phyloP scores from a whole-genome alignment of 2,329 filamentous ascomycete species.

The Calonectria naviculata region DNA sequence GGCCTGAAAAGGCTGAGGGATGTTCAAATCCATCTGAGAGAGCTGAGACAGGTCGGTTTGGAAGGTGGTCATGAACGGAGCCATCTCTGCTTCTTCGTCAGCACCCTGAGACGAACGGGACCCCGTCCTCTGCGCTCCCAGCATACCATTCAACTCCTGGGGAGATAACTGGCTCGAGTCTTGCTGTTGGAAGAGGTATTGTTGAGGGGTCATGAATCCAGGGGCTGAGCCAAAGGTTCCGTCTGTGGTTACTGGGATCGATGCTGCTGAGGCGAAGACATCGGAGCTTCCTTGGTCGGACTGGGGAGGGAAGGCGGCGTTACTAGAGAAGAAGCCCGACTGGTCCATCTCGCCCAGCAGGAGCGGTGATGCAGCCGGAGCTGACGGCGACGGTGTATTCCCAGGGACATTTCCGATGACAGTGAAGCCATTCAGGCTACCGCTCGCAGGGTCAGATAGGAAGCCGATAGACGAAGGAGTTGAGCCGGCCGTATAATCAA shows the following conservation, averaged over 20 bases:
- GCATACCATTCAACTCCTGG: slow-evolving; percentile 40
- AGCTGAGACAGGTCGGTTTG: slow-evolving; percentile 46
- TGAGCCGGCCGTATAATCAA: slow-evolving; percentile 50
- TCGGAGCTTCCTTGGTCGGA: slow-evolving; percentile 35
- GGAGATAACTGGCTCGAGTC: slow-evolving; percentile 35
- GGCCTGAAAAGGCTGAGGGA: slow-evolving; percentile 51
- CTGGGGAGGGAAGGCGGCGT: slow-evolving; percentile 43
- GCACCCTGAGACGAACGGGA: slow-evolving; percentile 26
- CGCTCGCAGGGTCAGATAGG: slow-evolving; percentile 61
- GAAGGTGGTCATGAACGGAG: slow-evolving; percentile 46
- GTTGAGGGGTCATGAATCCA: slow-evolving; percentile 51
- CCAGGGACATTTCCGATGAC: slow-evolving; percentile 52
- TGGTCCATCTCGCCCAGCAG: slow-evolving; percentile 53
- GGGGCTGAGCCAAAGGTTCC: slow-evolving; percentile 45
- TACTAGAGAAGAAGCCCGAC: slow-evolving; percentile 46
- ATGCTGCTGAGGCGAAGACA: slow-evolving; percentile 43
- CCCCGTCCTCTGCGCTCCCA: slow-evolving; percentile 16
- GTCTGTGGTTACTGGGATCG: slow-evolving; percentile 30
- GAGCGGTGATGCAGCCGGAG: slow-evolving; percentile 53
- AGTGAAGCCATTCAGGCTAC: slow-evolving; percentile 62
- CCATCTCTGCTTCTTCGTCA: slow-evolving; percentile 41
- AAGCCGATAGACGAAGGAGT: slow-evolving; percentile 55
- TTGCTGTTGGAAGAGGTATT: slow-evolving; percentile 52
- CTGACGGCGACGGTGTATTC: slow-evolving; percentile 43
- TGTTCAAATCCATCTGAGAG: slow-evolving; percentile 46